These are phyloP conservation scores for Kodamaea kaohsiungensis DNA, from an alignment of 805 yeast species.

Conservation along the genomic window DNA sequence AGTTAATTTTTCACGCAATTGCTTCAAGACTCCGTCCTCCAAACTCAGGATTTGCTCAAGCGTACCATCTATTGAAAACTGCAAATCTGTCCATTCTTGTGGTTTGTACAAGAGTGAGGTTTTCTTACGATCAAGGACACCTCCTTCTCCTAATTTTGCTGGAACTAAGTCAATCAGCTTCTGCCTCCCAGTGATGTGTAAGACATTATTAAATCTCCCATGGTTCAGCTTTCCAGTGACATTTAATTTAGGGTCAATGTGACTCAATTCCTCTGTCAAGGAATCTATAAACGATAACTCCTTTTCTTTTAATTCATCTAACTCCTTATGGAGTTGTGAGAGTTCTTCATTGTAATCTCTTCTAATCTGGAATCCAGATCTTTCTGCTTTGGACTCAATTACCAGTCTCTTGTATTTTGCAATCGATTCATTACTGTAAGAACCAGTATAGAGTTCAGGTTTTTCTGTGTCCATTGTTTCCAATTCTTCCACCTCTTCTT, in stretches of 20 bases:
- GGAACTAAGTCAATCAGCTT: slow-evolving; percentile 25
- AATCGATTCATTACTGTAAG: slow-evolving; percentile 19
- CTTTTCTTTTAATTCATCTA: slow-evolving; percentile 23
- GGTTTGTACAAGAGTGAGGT: slow-evolving; percentile 47
- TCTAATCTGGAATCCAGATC: slow-evolving; percentile 23
- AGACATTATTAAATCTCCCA: slow-evolving; percentile 40
- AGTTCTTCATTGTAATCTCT: slow-evolving; percentile 35
- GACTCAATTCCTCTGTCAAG: slow-evolving; percentile 19
- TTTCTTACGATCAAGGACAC: slow-evolving; percentile 36
- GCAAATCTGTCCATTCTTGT: slow-evolving; percentile 49
- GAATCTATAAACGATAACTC: slow-evolving; percentile 27
- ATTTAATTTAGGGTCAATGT: slow-evolving; percentile 31
- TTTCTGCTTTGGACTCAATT: background rate
- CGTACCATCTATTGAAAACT: slow-evolving; percentile 52
- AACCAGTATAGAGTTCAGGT: slow-evolving; percentile 12
- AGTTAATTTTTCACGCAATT: slow-evolving; percentile 50
- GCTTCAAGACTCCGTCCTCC: slow-evolving; percentile 55
- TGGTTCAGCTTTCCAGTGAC: slow-evolving; percentile 30
- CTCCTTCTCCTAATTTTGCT: slow-evolving; percentile 21
- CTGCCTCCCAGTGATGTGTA: slow-evolving; percentile 47
- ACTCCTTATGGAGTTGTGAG: slow-evolving; percentile 31
- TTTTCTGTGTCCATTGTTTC: slow-evolving; percentile 5
- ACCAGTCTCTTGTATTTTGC: slow-evolving; percentile 22
- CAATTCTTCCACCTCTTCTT: background rate
- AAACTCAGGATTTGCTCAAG: slow-evolving; percentile 50